Evolutionary conservation across 805 yeast genomes (phyloP), one percentile per base, ranked within the genome.

Genomic region (Wickerhamiella hasegawae): DNA sequence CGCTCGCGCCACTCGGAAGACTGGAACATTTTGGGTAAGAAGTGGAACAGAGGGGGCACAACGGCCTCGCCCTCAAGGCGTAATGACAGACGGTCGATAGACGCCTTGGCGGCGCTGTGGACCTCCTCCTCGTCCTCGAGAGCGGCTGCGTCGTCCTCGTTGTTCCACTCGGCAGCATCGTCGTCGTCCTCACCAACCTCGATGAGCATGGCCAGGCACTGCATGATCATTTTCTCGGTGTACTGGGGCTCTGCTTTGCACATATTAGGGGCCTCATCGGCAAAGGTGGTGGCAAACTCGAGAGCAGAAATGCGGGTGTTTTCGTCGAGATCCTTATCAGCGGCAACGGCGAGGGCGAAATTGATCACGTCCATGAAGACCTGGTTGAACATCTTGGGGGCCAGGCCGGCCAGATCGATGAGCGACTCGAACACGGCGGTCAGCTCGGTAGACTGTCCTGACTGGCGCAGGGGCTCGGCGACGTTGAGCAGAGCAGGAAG

Each of bases 241-340:
- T 84, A 90, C 5, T 69, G 59, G 5, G 76, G 66, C 46, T 81
- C 81, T 22, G 73, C 59, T 52, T 80, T 80, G 62, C 97, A 87
- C 98, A 90, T 90, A 34, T 74, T 75, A 26, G 98, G 97, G 8
- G 95, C 79, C 18, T 80, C 78, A 54, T 90, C 98, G 40, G 90
- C 73, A 52, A 90, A 90, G 0, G 94, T 79, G 4, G 94, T 81
- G 46, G 84, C 63, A 38, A 90, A 66, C 59, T 90, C 98, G 42
- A 90, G 61, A 4, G 95, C 90, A 1, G 90, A 77, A 48, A 82
- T 65, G 52, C 98, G 71, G 4, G 95, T 76, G 32, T 63, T 59
- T 16, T 83, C 67, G 19, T 83, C 96, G 45, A 84, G 60, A 16
- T 81, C 92, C 48, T 68, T 71, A 58, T 83, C 76, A 49, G 80